Evolutionary conservation across 352 stramenopile genomes (phyloP), one percentile per base, ranked within the genome.

Genomic region (Phytophthora lateralis): DNA sequence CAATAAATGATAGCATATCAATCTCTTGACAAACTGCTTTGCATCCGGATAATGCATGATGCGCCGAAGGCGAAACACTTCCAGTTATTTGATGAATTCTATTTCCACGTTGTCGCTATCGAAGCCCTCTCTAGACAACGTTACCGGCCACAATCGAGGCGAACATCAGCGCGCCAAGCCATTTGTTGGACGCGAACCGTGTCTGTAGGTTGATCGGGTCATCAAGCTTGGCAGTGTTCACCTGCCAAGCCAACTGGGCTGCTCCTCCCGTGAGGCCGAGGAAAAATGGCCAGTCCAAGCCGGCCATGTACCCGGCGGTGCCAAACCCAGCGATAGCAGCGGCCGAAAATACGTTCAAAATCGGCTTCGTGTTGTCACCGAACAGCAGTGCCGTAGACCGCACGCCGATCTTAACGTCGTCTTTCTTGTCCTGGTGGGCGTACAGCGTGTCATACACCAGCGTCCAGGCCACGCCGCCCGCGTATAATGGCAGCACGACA

Each of bases 371-470:
- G 35, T 89, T 87, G 24, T 97, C 83, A 20, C 94, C 97, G 79
- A 99, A 98, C 6, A 97, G 89, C 52, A 99, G 76, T 27, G 97
- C 97, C 12, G 97, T 99, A 14, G 93, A 98, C 52, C 95, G 90
- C 39, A 99, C 88, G 32, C 97, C 97, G 37, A 99, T 92, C 60
- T 95, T 89, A 38, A 81, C 64, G 82, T 99, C 97, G 71, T 99
- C 97, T 12, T 87, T 85, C 83, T 99, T 99, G 81, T 99, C 85
- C 55, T 99, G 97, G 77, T 99, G 96, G 11, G 97, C 98, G 79
- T 99, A 99, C 20, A 99, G 74, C 12, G 97, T 99, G 78, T 99
- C 98, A 73, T 99, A 99, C n/a, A 99, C 91, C 26, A 99, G 66
- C 17, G 98, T 99, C 97, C 97, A 99, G n/a, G 85, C 85, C 8